Percentiles rank a stretch among this genome's conserved stretches.
Conservation (phyloP, 2,329 filamentous ascomycete species). For the Bipolaris gigantea region DNA sequence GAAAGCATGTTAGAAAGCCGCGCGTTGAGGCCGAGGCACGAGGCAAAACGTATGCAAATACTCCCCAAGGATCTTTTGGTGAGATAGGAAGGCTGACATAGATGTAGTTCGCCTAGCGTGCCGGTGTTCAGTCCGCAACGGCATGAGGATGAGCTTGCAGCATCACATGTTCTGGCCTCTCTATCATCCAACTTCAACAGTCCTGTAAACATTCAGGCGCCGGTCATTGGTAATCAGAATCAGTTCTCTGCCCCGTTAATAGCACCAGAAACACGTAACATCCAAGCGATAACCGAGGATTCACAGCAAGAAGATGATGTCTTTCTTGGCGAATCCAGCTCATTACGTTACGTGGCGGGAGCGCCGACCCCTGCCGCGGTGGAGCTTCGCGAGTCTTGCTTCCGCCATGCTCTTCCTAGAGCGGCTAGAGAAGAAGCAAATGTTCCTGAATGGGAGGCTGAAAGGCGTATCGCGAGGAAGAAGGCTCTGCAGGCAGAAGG, state of each 20-base stretch:
- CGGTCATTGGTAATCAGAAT: slow-evolving; percentile 12
- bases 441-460: slow-evolving; percentile 43
- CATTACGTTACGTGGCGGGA: slow-evolving; percentile 53
- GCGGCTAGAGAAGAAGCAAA: slow-evolving; percentile 40
- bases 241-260: slow-evolving; percentile 19
- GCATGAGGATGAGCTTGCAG: slow-evolving; percentile 34
- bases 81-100: background rate
- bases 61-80: no score
- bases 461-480: slow-evolving; percentile 41
- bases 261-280: slow-evolving; percentile 12
- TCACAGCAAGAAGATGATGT: slow-evolving; percentile 32
- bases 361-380: slow-evolving; percentile 38
- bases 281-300: slow-evolving; percentile 18
- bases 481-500: slow-evolving; percentile 46
- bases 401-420: slow-evolving; percentile 40
- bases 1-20: slow-evolving; percentile 44
- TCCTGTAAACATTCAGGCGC: slow-evolving; percentile 18
- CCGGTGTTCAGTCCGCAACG: slow-evolving; percentile 19
- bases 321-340: slow-evolving; percentile 54
- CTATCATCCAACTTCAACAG: slow-evolving; percentile 33
- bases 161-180: slow-evolving; percentile 35
- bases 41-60: slow-evolving; percentile 19
- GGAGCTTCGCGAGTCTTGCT: slow-evolving; percentile 17
- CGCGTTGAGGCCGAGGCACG: slow-evolving; percentile 22
- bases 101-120: background rate